Evolutionary conservation across 2,329 filamentous ascomycete species (phyloP), one percentile per base, ranked within the genome.

Genomic region (Fusarium cyanostomum): DNA sequence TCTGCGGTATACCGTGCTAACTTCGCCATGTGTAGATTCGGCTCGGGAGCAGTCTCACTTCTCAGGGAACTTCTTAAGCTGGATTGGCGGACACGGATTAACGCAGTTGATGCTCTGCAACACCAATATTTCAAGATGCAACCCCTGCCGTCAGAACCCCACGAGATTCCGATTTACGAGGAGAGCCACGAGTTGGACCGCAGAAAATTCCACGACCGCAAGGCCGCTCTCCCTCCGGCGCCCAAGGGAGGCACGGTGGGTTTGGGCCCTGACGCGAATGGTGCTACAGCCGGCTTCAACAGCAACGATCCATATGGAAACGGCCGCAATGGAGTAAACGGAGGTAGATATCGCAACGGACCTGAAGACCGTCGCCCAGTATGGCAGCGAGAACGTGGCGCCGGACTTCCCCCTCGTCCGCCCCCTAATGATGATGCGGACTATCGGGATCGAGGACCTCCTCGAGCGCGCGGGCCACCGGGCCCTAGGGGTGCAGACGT

Each of bases 151-250:
- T 88, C 94, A 34, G 86, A 86, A 52, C 92, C 95, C 1, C 89
- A 90, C 64, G 93, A 98, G 46, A 85, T 99, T n/a, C 95, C 95
- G 3, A 85, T 81, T 13, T 98, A 97, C 72, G 92, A 96, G 73
- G 94, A 97, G 71, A 97, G 93, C 39, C 95, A 99, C 77, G 95
- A 99, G 76, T 82, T 98, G n/a, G 95, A 99, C 74, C 87, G 94
- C 46, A 88, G 93, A 74, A 96, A 94, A 77, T 94, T 93, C 69
- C 90, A 96, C 66, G 91, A 93, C 56, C 90, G 95, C 71, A 92
- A 92, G 72, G 90, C 90, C 18, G 90, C 89, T 18, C 84, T 94
- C 10, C 94, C 94, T 5, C 94, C 95, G 11, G 95, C 94, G 1
- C 95, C 95, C 0, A 93, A 94, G 68, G 94, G 94, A 11, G 94